Conservation (phyloP, 129 eudicot genomes). For the Chrysanthemum lavandulifolium region DNA sequence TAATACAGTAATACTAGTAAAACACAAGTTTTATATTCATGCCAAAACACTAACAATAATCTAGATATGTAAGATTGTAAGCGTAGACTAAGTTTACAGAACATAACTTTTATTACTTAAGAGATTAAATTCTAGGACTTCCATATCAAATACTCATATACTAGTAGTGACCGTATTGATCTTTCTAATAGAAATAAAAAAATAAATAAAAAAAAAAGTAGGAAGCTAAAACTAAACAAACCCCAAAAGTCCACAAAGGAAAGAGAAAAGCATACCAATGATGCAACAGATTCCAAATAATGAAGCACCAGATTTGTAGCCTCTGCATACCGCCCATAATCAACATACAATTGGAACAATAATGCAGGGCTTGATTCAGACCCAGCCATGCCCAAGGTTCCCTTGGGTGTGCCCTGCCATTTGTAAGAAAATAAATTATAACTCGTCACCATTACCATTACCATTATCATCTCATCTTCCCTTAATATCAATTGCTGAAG, state of each 20-base stretch:
- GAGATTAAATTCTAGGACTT: no score
- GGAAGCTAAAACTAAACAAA: no score
- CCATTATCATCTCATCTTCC: neutral
- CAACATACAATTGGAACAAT: constrained; percentile 70
- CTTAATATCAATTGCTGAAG: neutral
- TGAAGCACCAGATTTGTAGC: constrained; percentile 62
- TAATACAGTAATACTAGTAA: no score
- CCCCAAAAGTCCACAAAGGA: neutral
- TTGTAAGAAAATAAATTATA: neutral
- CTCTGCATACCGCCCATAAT: constrained; percentile 79
- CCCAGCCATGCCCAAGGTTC: constrained; percentile 83
- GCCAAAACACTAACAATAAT: no score
- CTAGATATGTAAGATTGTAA: no score
- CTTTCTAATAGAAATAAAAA: no score
- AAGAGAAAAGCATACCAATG: constrained; percentile 50
- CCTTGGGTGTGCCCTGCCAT: constrained; percentile 51
- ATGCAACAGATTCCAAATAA: constrained; percentile 64
- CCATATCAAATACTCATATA: no score
- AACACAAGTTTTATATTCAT: no score
- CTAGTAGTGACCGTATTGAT: no score
- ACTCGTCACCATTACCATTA: neutral
- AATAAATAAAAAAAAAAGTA: no score
- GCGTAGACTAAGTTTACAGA: no score
- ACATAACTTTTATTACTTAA: no score
- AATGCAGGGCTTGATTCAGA: constrained; percentile 80